Conservation (phyloP, 2,329 filamentous ascomycete species). For the Sarocladium strictum region DNA sequence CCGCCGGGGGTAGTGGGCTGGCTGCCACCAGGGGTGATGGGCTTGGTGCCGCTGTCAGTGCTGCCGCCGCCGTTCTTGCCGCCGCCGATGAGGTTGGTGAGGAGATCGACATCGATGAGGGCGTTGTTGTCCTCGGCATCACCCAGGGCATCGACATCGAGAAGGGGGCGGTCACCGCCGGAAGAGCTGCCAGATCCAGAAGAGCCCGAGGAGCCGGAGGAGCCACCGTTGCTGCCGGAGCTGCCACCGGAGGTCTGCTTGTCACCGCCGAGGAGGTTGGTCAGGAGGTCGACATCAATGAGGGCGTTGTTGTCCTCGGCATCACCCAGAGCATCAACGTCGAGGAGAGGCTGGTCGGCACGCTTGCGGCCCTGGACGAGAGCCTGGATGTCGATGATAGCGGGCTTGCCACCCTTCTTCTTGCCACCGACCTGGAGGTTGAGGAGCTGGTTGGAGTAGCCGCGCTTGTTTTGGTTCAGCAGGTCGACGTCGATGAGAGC, state of each 20-base stretch:
- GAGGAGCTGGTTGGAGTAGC: conserved; percentile 9
- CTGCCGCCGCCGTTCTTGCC: not conserved
- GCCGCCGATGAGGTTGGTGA: not conserved
- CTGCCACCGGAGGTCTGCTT: not conserved
- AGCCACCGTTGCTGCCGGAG: not conserved
- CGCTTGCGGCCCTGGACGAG: conserved; percentile 8
- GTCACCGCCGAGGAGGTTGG: not conserved
- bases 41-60: not conserved
- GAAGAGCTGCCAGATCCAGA: not conserved
- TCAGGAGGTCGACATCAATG: conserved; percentile 10
- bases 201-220: too few relatives aligned
- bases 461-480: conserved; percentile 7
- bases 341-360: conserved; percentile 1
- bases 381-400: conserved; percentile 12
- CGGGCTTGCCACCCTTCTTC: conserved; percentile 11
- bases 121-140: conserved; percentile 1
- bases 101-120: conserved; percentile 8
- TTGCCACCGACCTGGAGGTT: conserved; percentile 14
- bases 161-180: conserved; percentile 1
- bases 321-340: not conserved
- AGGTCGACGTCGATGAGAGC: conserved; percentile 10
- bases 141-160: conserved; percentile 1
- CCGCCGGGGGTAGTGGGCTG: not conserved
- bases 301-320: conserved; percentile 7
- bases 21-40: not conserved